Evolutionary conservation across 345 rosid species (phyloP).

Genomic region (Tarenaya hassleriana): DNA sequence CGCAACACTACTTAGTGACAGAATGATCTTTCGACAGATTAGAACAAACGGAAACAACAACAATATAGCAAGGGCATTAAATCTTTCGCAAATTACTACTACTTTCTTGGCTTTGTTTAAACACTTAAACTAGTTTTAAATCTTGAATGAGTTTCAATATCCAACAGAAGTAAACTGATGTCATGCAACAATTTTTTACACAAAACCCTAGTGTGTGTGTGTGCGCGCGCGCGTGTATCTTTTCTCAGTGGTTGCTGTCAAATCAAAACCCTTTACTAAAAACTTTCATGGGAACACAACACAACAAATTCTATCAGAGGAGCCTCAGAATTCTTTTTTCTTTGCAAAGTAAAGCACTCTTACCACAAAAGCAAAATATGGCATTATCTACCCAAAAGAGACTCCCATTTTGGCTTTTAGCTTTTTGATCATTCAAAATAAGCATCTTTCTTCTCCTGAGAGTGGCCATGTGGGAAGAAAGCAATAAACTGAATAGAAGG

Average conservation of each 20-base stretch:
- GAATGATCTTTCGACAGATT: slow-evolving; percentile 9
- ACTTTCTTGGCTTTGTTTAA: neutral
- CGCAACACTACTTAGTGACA: neutral
- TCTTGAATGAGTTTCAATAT: slow-evolving; percentile 12
- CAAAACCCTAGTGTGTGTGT: too few species aligned
- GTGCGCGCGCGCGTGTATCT: slow-evolving; percentile 2
- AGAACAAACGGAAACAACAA: too few species aligned
- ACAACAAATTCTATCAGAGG: slow-evolving; percentile 13
- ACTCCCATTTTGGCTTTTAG: slow-evolving; percentile 14
- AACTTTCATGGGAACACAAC: slow-evolving; percentile 20
- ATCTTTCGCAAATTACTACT: too few species aligned
- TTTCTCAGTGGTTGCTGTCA: slow-evolving; percentile 21
- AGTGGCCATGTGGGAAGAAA: slow-evolving; percentile 26
- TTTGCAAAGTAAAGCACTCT: slow-evolving; percentile 5
- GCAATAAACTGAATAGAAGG: slow-evolving; percentile 16
- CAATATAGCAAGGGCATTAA: neutral
- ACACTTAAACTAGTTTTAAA: slow-evolving; percentile 17
- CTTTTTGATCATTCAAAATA: slow-evolving; percentile 25
- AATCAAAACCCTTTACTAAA: slow-evolving; percentile 22
- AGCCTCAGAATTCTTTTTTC: slow-evolving; percentile 6
- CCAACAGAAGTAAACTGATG: too few species aligned
- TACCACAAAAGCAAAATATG: slow-evolving; percentile 16
- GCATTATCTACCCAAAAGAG: slow-evolving; percentile 23
- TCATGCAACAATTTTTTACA: too few species aligned
- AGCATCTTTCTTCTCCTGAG: slow-evolving; percentile 25